Evolutionary conservation across 495 filamentous ascomycete genomes (phyloP), one percentile per base, ranked within the genome.

Genomic region (Penicillium arizonense): DNA sequence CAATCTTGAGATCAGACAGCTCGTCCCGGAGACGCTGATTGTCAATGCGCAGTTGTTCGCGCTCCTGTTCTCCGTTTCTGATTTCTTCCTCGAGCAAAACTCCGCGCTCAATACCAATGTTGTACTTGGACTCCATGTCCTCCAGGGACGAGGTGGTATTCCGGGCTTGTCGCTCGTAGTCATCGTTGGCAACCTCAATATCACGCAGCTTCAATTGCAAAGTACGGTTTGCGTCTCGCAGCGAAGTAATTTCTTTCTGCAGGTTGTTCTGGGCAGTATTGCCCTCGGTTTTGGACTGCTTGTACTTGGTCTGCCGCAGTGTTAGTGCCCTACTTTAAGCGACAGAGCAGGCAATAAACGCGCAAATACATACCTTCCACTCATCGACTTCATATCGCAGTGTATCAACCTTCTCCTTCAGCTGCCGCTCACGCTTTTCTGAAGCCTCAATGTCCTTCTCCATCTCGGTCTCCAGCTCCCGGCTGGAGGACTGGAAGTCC

Each of bases 41-140:
- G 54, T 96, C 90, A 57, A 97, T 96, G 45, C 94, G 82, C 35
- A 98, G 74, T 16, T 69, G 60, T 68, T 98, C 93, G 56, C 94
- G 81, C 69, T 98, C 94, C 64, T 92, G 86, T 64, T 98, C 94
- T 8, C 91, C 91, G 30, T 79, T 75, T 65, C 87, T 89, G 59
- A 97, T 86, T 67, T 98, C 94, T 67, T 96, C 91, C 65, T 98
- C 94, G 69, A 96, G 78, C 82, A 98, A 85, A 30, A 98, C 94
- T 13, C 77, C 82, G 48, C 94, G 78, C 72, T 98, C 94, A 56
- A 97, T 95, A 3, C 91, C 84, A 14, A 93, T 80, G 67, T 96
- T 97, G 70, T 91, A 96, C 67, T 97, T 98, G 47, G 89, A 93
- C 70, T 97, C 94, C 66, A 98, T 73, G 65, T 97, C 94, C 75